phyloP scores from a whole-genome alignment of 345 rosid genomes.

The Clausena lansium region DNA sequence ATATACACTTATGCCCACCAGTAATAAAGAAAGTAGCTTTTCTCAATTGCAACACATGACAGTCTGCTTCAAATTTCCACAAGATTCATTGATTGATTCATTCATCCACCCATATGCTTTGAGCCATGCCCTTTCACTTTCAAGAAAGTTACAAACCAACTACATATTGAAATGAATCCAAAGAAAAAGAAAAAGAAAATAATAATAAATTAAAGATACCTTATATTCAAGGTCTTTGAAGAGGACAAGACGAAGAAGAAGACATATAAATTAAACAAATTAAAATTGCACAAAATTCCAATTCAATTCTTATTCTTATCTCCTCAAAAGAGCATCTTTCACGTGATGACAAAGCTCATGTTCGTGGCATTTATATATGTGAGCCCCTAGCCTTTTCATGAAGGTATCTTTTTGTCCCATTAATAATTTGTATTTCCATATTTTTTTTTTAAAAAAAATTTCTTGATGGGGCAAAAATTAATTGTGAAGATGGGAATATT shows the following conservation, averaged over 20 bases:
- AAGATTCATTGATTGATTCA: slow-evolving; percentile 35
- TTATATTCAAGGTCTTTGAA: neutral
- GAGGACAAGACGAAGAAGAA: neutral
- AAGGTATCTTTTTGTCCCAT: slow-evolving; percentile 27
- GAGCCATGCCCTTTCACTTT: slow-evolving; percentile 12
- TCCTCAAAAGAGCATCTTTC: slow-evolving; percentile 35
- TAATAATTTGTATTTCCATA: neutral
- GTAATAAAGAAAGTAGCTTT: too few species aligned
- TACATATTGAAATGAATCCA: slow-evolving; percentile 30
- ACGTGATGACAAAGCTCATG: slow-evolving; percentile 39
- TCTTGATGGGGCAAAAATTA: neutral
- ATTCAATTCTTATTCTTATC: slow-evolving; percentile 12
- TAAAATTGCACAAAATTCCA: neutral
- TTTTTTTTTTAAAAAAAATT: neutral
- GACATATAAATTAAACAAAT: neutral
- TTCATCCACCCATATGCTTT: neutral
- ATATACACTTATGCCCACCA: too few species aligned
- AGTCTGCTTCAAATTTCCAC: slow-evolving; percentile 1
- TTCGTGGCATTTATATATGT: slow-evolving; percentile 25
- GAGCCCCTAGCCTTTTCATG: slow-evolving; percentile 8
- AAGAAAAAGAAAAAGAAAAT: neutral
- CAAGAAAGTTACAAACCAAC: slow-evolving; percentile 30
- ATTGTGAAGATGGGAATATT: slow-evolving; percentile 28
- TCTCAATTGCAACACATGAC: too few species aligned
- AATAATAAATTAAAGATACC: slow-evolving; percentile 11